phyloP scores from a whole-genome alignment of 2,329 filamentous ascomycete genomes.

The Byssochlamys sp. region DNA sequence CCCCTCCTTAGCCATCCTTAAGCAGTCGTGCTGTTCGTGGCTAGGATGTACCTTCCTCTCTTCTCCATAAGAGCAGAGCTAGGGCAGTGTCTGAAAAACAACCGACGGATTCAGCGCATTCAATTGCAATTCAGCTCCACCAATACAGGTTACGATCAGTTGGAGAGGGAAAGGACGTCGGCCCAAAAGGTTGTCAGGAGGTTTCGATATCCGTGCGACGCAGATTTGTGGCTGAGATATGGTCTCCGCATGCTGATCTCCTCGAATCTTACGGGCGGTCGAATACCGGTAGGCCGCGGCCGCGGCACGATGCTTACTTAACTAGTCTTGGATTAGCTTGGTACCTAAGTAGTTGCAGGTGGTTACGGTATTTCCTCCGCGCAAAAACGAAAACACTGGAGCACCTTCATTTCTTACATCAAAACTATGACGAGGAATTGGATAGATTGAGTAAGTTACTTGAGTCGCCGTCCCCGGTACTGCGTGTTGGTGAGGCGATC shows the following conservation, averaged over 20 bases:
- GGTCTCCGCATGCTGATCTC: not conserved
- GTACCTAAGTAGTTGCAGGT: too few relatives aligned
- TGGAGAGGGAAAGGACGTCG: not conserved
- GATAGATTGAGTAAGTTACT: not conserved
- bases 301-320: not conserved
- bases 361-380: not conserved
- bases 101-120: not conserved
- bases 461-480: not conserved
- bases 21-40: constrained; percentile 3
- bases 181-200: not conserved
- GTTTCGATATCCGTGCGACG: not conserved
- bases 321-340: too few relatives aligned
- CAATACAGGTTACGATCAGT: not conserved
- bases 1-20: constrained; percentile 29
- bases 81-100: not conserved
- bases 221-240: not conserved
- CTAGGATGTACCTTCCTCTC: not conserved
- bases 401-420: not conserved
- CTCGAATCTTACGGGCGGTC: not conserved
- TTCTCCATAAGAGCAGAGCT: not conserved
- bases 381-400: not conserved
- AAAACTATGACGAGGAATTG: not conserved
- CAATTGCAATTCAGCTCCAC: not conserved
- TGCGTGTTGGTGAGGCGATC: not conserved
- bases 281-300: not conserved